A percentile compares a stretch with the other conserved stretches of the same genome.
Evolutionary conservation across 1,139 yeast species (phyloP).

Genomic region (Blastobotrys aristatus): DNA sequence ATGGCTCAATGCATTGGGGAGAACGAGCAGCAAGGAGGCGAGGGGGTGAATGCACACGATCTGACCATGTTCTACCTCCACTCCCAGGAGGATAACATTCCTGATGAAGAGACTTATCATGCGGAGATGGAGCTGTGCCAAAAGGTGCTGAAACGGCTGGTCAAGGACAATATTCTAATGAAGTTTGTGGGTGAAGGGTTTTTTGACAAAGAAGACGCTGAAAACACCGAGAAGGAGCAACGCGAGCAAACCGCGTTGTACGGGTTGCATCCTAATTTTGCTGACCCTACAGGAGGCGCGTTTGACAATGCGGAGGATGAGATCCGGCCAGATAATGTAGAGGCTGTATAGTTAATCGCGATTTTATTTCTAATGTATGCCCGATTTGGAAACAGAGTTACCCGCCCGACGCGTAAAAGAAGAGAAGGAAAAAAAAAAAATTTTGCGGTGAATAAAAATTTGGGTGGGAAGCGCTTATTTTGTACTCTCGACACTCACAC

Average conservation of each 20-base stretch:
- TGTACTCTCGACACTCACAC: neutral
- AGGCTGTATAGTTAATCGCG: neutral
- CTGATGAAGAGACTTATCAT: conserved; percentile 66
- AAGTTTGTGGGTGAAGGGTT: conserved; percentile 60
- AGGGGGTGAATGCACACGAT: conserved; percentile 66
- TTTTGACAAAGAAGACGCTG: conserved; percentile 31
- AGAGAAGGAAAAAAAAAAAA: neutral
- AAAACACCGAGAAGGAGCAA: conserved; percentile 23
- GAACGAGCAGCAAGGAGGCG: conserved; percentile 42
- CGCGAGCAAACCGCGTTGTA: conserved; percentile 43
- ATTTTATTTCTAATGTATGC: neutral
- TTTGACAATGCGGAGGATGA: conserved; percentile 9
- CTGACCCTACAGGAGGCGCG: conserved; percentile 12
- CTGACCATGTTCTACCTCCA: conserved; percentile 77
- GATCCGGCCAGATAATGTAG: conserved; percentile 6
- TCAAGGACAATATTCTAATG: conserved; percentile 81
- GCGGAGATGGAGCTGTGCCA: conserved; percentile 65
- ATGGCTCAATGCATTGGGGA: conserved; percentile 65
- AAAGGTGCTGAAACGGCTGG: conserved; percentile 79
- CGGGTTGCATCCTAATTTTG: conserved; percentile 85
- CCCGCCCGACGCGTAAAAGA: neutral
- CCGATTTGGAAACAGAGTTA: too few species aligned
- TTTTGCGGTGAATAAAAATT: too few species aligned
- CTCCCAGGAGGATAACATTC: conserved; percentile 66
- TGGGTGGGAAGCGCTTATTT: neutral